phyloP scores from a whole-genome alignment of 192 early-diverging fungal genomes.

The Phlyctochytrium planicorne region DNA sequence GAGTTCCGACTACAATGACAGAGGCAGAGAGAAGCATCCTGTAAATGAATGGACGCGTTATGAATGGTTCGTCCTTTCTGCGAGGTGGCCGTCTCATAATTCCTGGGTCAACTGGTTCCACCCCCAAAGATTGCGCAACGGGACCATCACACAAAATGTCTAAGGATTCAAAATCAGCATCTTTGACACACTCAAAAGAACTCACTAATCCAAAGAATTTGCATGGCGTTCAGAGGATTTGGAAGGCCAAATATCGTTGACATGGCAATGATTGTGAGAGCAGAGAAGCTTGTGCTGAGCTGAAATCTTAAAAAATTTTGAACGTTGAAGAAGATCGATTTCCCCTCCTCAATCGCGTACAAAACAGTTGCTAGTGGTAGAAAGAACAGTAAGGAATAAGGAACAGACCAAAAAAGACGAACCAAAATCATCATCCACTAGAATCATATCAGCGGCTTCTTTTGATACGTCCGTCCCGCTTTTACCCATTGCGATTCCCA shows the following conservation, averaged over 20 bases:
- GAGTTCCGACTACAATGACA: slow-evolving; percentile 81
- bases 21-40: slow-evolving; percentile 77
- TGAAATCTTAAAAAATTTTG: slow-evolving; percentile 97
- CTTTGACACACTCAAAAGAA: slow-evolving; percentile 18
- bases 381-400: neutral
- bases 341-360: slow-evolving; percentile 95
- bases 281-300: slow-evolving; percentile 90
- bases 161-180: slow-evolving; percentile 21
- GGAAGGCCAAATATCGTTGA: slow-evolving; percentile 81
- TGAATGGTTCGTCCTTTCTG: slow-evolving; percentile 71
- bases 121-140: slow-evolving; percentile 95
- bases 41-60: slow-evolving; percentile 68
- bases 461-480: slow-evolving; percentile 93
- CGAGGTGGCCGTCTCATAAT: slow-evolving; percentile 87
- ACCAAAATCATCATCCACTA: slow-evolving; percentile 92
- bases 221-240: slow-evolving; percentile 97
- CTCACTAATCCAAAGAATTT: slow-evolving; percentile 98
- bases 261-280: slow-evolving; percentile 83
- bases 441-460: slow-evolving; percentile 95
- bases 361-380: slow-evolving; percentile 78
- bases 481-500: slow-evolving; percentile 97
- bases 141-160: slow-evolving; percentile 99
- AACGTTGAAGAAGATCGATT: slow-evolving; percentile 97
- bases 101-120: slow-evolving; percentile 89
- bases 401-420: slow-evolving; percentile 6